These are phyloP conservation scores for Capsella bursapastoris DNA, from an alignment of 345 rosid species.

Conservation along the genomic window DNA sequence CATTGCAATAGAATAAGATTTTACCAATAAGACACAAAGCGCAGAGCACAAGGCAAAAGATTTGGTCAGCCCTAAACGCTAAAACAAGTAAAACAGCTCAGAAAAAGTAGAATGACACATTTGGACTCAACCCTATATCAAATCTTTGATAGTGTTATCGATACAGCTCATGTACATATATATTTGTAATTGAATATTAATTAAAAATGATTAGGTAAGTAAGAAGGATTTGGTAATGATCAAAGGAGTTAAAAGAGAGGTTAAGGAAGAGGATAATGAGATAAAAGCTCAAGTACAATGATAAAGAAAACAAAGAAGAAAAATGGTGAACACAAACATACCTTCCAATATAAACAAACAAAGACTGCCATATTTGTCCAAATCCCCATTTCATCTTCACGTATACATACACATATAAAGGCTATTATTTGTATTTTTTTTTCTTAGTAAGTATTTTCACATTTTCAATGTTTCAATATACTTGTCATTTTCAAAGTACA, in stretches of 20 bases:
- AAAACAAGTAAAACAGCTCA: conserved; percentile 13
- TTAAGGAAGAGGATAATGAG: conserved; percentile 16
- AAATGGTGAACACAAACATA: conserved; percentile 29
- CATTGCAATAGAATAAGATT: background rate
- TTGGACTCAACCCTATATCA: background rate
- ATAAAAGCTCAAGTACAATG: conserved; percentile 40
- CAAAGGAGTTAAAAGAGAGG: conserved; percentile 17
- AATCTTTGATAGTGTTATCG: background rate
- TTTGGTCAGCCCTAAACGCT: conserved; percentile 34
- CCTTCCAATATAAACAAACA: conserved; percentile 36
- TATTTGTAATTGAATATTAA: conserved; percentile 2
- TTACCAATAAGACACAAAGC: conserved; percentile 12
- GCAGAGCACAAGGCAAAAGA: conserved; percentile 22
- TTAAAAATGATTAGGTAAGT: too few relatives aligned
- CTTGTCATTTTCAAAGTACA: background rate
- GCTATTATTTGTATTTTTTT: background rate
- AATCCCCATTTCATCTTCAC: conserved; percentile 20
- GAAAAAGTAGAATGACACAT: conserved; percentile 12
- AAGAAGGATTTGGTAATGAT: conserved; percentile 39
- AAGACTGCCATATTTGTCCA: conserved; percentile 34
- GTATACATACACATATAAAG: background rate
- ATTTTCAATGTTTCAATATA: background rate
- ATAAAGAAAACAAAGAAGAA: conserved; percentile 42
- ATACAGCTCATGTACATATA: background rate
- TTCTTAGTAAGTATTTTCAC: background rate